Conservation (phyloP, 2,329 filamentous ascomycete species). For the Hansfordia pulvinata region DNA sequence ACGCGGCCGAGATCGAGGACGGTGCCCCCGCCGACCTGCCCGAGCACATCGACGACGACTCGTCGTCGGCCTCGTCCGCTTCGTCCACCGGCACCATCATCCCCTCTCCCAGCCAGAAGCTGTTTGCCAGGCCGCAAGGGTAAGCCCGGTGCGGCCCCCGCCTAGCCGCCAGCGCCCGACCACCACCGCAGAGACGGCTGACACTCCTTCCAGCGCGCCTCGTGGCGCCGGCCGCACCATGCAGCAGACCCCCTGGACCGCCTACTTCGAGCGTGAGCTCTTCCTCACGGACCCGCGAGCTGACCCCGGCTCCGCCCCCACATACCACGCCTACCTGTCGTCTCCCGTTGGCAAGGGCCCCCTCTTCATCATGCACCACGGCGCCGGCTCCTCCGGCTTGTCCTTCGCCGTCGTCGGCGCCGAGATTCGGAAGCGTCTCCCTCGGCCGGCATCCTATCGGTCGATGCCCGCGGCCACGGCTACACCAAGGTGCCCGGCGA, state of each 20-base stretch:
- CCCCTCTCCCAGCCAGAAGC: conserved; percentile 58
- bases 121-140: conserved; percentile 61
- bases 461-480: conserved; percentile 83
- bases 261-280: conserved; percentile 82
- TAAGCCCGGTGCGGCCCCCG: no score
- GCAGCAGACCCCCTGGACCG: conserved; percentile 68
- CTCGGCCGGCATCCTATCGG: conserved; percentile 66
- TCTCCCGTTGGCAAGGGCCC: conserved; percentile 65
- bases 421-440: conserved; percentile 65
- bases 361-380: conserved; percentile 88
- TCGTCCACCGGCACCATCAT: conserved; percentile 89
- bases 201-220: conserved; percentile 23
- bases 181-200: no score
- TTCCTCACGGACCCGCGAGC: conserved; percentile 50
- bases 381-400: conserved; percentile 82
- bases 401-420: conserved; percentile 75
- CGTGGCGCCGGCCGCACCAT: conserved; percentile 41
- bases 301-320: conserved; percentile 29
- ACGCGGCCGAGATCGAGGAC: conserved; percentile 21
- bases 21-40: conserved; percentile 27
- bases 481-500: conserved; percentile 39
- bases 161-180: no score
- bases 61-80: conserved; percentile 68
- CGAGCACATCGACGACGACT: conserved; percentile 42
- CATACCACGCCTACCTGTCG: conserved; percentile 78